Conservation (phyloP, 164 flowering plant species). For the Chimonanthus salicifolius region DNA sequence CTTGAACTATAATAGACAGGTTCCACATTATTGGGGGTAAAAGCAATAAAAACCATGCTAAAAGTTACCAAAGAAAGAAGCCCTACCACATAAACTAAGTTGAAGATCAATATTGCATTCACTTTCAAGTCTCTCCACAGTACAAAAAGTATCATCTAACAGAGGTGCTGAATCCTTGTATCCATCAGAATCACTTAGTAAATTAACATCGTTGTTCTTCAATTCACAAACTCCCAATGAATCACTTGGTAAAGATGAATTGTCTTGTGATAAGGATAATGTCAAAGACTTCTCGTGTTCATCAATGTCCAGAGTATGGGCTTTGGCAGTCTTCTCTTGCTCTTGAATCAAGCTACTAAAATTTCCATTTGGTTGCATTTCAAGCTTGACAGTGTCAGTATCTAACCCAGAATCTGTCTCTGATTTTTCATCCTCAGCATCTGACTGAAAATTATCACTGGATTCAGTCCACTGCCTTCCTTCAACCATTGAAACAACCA, state of each 20-base stretch:
- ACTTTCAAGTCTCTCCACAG: slow-evolving; percentile 18
- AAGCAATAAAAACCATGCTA: not conserved
- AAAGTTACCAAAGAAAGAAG: slow-evolving; percentile 32
- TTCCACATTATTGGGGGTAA: not conserved
- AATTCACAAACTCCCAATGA: slow-evolving; percentile 17
- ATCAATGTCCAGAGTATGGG: slow-evolving; percentile 10
- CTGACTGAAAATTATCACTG: slow-evolving; percentile 18
- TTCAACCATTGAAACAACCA: slow-evolving; percentile 75
- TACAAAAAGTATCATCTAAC: slow-evolving; percentile 7
- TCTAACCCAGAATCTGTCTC: slow-evolving; percentile 12
- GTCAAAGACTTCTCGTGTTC: slow-evolving; percentile 20
- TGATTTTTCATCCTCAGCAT: slow-evolving; percentile 8
- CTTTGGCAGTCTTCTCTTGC: not conserved
- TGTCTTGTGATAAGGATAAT: slow-evolving; percentile 32
- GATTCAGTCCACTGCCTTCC: slow-evolving; percentile 28
- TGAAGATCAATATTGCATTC: slow-evolving; percentile 32
- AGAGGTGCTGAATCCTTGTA: slow-evolving; percentile 12
- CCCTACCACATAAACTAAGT: slow-evolving; percentile 33
- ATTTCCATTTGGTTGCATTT: slow-evolving; percentile 5
- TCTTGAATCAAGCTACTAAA: not conserved
- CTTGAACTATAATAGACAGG: not conserved
- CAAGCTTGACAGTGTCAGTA: slow-evolving; percentile 10
- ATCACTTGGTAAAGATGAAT: slow-evolving; percentile 19
- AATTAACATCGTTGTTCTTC: slow-evolving; percentile 18
- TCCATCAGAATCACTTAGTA: slow-evolving; percentile 15